A percentile compares a stretch with the other conserved stretches of the same genome.
Conservation (phyloP, 2,329 filamentous ascomycete species). For the Cladophialophora bantiana region DNA sequence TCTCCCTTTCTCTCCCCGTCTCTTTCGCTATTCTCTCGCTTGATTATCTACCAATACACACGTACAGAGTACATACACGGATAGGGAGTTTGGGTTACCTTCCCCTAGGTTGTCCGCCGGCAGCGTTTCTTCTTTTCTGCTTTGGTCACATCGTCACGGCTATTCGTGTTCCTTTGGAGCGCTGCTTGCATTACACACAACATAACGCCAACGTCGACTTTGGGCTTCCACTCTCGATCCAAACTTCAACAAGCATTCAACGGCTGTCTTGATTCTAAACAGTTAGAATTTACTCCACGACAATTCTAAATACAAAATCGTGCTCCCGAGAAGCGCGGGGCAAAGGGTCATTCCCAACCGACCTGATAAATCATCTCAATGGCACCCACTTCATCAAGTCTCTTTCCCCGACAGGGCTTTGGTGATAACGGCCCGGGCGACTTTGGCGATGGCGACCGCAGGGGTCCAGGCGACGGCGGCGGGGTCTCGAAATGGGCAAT, state of each 20-base stretch:
- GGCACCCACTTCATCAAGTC: slow-evolving; percentile 8
- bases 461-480: not conserved
- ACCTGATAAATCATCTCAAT: not conserved
- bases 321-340: not conserved
- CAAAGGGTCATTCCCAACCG: not conserved
- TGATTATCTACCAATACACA: not conserved
- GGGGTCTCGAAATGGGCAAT: slow-evolving; percentile 12
- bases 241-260: not conserved
- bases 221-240: not conserved
- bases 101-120: not conserved
- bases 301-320: not conserved
- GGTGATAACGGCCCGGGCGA: not conserved
- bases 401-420: slow-evolving; percentile 16
- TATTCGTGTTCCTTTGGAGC: not conserved
- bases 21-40: slow-evolving; percentile 6
- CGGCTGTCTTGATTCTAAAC: not conserved
- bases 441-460: slow-evolving; percentile 6
- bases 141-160: not conserved
- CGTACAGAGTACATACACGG: not conserved
- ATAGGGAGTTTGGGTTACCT: not conserved
- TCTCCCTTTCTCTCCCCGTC: not conserved
- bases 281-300: not conserved
- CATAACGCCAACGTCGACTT: not conserved
- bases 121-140: not conserved
- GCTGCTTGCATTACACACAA: not conserved